Conservation (phyloP, 306 rosid genomes). For the Trifolium subterraneum region DNA sequence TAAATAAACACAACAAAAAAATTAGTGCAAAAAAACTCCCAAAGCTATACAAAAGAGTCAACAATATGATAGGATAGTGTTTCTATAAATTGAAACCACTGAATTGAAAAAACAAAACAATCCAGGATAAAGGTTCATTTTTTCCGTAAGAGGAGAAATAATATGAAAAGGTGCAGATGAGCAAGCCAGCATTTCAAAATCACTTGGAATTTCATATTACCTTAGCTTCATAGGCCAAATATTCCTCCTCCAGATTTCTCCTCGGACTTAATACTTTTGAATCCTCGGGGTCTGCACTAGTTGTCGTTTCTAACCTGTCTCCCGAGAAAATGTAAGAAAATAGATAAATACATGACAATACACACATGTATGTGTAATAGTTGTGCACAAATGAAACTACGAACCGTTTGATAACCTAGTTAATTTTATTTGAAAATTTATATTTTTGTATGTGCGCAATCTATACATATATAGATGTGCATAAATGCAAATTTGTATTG, state of each 20-base stretch:
- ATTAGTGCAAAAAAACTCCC: not conserved
- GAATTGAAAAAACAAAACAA: slow-evolving; percentile 7
- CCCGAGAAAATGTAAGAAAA: slow-evolving; percentile 42
- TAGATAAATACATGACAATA: slow-evolving; percentile 7
- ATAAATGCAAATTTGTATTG: not conserved
- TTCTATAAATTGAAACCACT: slow-evolving; percentile 18
- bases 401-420: not conserved
- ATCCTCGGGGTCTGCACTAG: slow-evolving; percentile 60
- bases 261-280: slow-evolving; percentile 67
- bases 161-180: slow-evolving; percentile 19
- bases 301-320: slow-evolving; percentile 60
- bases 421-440: not conserved
- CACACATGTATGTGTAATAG: not conserved
- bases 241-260: slow-evolving; percentile 93
- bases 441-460: not conserved
- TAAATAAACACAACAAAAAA: slow-evolving; percentile 17
- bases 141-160: slow-evolving; percentile 6
- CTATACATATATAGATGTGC: not conserved
- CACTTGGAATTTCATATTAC: slow-evolving; percentile 44
- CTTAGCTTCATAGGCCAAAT: slow-evolving; percentile 84
- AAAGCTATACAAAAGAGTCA: slow-evolving; percentile 14
- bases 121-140: slow-evolving; percentile 27
- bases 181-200: slow-evolving; percentile 27
- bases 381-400: slow-evolving; percentile 11
- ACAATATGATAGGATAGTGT: slow-evolving; percentile 12